These are phyloP conservation scores for Barnettozyma wickerhamii DNA, from an alignment of 805 yeast species.

Conservation along the genomic window DNA sequence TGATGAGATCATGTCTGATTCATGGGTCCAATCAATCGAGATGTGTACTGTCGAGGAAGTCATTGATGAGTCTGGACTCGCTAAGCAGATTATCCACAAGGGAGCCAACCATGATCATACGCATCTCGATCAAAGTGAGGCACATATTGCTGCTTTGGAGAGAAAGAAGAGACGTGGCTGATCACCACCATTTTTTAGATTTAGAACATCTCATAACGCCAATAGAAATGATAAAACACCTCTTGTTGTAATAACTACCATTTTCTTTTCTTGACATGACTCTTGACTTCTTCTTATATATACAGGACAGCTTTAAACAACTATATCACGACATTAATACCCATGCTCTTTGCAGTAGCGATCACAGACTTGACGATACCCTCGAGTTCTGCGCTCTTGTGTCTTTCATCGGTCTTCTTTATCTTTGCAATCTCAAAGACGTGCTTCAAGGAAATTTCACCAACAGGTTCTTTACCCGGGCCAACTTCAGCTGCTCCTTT, in stretches of 20 bases:
- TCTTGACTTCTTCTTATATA: neutral
- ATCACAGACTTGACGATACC: conserved; percentile 78
- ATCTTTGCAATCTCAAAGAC: conserved; percentile 92
- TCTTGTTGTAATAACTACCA: too few relatives aligned
- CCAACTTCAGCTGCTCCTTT: conserved; percentile 67
- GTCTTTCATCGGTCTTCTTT: conserved; percentile 81
- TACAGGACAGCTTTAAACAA: neutral
- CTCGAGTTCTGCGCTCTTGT: conserved; percentile 63
- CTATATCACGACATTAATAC: conserved; percentile 74
- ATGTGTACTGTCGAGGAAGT: conserved; percentile 62
- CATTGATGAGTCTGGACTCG: conserved; percentile 32
- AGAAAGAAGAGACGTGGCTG: conserved; percentile 51
- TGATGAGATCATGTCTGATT: conserved; percentile 71
- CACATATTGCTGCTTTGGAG: conserved; percentile 92
- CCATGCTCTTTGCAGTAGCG: conserved; percentile 87
- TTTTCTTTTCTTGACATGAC: too few relatives aligned
- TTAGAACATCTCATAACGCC: too few relatives aligned
- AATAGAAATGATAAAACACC: too few relatives aligned
- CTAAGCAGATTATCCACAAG: conserved; percentile 30
- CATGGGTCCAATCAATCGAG: conserved; percentile 58
- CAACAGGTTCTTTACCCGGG: conserved; percentile 57
- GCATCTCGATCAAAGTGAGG: conserved; percentile 86
- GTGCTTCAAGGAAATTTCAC: conserved; percentile 76
- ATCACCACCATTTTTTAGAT: too few relatives aligned
- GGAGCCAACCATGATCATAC: conserved; percentile 76